Evolutionary conservation across 83 land plant species (phyloP), one percentile per base, ranked within the genome.

Genomic region (Picea abies): DNA sequence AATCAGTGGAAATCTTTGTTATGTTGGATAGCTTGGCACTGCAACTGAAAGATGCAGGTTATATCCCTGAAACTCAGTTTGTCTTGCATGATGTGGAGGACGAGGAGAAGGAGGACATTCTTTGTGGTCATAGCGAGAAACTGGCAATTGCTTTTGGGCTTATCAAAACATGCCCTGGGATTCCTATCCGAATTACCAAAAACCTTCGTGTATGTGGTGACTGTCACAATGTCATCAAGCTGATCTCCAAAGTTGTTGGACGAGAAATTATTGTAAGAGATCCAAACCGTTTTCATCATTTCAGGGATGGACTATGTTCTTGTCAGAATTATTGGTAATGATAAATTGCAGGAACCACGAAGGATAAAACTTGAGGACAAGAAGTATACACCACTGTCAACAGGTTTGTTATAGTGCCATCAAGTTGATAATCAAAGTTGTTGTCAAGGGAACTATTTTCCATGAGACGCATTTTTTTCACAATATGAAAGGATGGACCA

Each of bases 121-220:
- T 82, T 10, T 49, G 84, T 29, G 19, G 58, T 78, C 83, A 82
- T 22, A 71, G 83, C 19, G 83, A 82, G 56, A 82, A 80, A 60
- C 12, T 80, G 35, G 82, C 76, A 66, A 63, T 80, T 63, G 82
- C 82, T 64, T 80, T 80, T 66, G 82, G 58, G 35, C 47, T 80
- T 41, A n/a, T 80, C 20, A 66, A 23, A 78, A 63, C 52, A 41
- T 49, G 75, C n/a, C 52, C 75, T 66, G 76, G 70, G 39, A 35
- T 49, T 44, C 71, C 82, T 22, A 80, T 80, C 47, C 39, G 82
- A 80, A 66, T 80, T 12, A 66, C 29, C 49, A 80, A 80, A 58
- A 80, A 80, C 32, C 52, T 80, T 49, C 82, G 75, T 5, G 76
- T 80, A 37, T 80, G 82, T 66, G 82, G 73, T 20, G 82, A 80